Conservation (phyloP, 345 rosid species). For the Salix exigua region DNA sequence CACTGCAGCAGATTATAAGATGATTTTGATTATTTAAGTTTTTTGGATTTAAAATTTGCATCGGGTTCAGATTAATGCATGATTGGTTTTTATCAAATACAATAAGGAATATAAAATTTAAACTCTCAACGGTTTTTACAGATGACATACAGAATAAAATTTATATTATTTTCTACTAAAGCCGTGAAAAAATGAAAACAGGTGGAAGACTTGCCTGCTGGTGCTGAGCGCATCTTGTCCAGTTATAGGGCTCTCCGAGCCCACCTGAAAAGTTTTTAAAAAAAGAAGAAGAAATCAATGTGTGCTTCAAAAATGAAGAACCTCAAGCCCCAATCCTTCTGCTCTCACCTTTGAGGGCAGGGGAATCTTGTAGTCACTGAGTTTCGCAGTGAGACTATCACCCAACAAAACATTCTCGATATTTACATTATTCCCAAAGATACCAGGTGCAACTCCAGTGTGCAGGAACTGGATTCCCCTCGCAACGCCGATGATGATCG, state of each 20-base stretch:
- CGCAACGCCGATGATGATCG: slow-evolving; percentile 70
- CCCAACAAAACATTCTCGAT: slow-evolving; percentile 69
- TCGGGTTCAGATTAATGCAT: fast-evolving
- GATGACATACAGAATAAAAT: too few species aligned
- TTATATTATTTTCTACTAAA: neutral
- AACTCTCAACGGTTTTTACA: too few species aligned
- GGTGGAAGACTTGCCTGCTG: neutral
- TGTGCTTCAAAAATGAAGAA: neutral
- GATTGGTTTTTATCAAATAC: too few species aligned
- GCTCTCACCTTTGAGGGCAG: slow-evolving; percentile 57
- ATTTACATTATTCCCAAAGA: slow-evolving; percentile 71
- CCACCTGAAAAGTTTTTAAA: slow-evolving; percentile 36
- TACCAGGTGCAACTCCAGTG: slow-evolving; percentile 74
- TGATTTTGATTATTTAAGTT: neutral
- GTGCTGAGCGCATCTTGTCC: slow-evolving; percentile 17
- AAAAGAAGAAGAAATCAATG: neutral
- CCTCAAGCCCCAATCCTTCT: neutral
- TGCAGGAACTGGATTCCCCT: slow-evolving; percentile 94
- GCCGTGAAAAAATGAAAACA: neutral
- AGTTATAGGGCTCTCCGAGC: slow-evolving; percentile 41
- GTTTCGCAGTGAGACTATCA: slow-evolving; percentile 69
- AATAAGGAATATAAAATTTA: too few species aligned
- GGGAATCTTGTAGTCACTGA: slow-evolving; percentile 65
- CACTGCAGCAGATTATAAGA: slow-evolving; percentile 29
- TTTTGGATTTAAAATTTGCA: too few species aligned